A percentile compares a stretch with the other conserved stretches of the same genome.
These are phyloP conservation scores for Phoma sp. DNA, from an alignment of 2,329 filamentous ascomycete species.

Conservation along the genomic window DNA sequence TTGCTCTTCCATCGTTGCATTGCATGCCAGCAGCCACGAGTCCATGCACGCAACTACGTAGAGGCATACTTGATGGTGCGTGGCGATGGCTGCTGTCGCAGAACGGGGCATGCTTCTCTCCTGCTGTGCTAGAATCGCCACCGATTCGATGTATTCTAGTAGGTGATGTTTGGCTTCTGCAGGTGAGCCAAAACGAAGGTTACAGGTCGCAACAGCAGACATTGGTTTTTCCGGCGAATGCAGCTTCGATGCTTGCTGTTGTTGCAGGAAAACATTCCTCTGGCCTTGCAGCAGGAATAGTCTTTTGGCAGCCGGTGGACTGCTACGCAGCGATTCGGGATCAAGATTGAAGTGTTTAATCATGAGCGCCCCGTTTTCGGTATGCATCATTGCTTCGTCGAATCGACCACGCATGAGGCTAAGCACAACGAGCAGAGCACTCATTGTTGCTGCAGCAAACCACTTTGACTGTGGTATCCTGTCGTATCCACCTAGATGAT, in stretches of 20 bases:
- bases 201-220: neutral
- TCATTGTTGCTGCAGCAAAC: slow-evolving; percentile 4
- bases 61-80: neutral
- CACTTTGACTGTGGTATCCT: neutral
- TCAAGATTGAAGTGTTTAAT: neutral
- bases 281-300: slow-evolving; percentile 11
- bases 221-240: neutral
- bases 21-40: slow-evolving; percentile 9
- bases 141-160: slow-evolving; percentile 5
- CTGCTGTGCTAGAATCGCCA: slow-evolving; percentile 9
- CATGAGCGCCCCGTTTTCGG: slow-evolving; percentile 1
- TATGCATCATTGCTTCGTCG: slow-evolving; percentile 5
- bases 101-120: neutral
- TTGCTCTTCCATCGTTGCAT: slow-evolving; percentile 5
- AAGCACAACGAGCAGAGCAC: slow-evolving; percentile 3
- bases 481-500: neutral
- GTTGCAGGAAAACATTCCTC: neutral
- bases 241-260: neutral
- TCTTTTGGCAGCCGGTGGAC: neutral
- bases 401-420: slow-evolving; percentile 8
- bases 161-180: slow-evolving; percentile 8
- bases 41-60: slow-evolving; percentile 11
- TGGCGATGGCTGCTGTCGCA: neutral
- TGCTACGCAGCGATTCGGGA: neutral
- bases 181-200: slow-evolving; percentile 5